Percentiles rank a stretch among this genome's conserved stretches.
These are phyloP conservation scores for Kwoniella shivajii DNA, from an alignment of 1,284 basidiomycete genomes.

Conservation along the genomic window DNA sequence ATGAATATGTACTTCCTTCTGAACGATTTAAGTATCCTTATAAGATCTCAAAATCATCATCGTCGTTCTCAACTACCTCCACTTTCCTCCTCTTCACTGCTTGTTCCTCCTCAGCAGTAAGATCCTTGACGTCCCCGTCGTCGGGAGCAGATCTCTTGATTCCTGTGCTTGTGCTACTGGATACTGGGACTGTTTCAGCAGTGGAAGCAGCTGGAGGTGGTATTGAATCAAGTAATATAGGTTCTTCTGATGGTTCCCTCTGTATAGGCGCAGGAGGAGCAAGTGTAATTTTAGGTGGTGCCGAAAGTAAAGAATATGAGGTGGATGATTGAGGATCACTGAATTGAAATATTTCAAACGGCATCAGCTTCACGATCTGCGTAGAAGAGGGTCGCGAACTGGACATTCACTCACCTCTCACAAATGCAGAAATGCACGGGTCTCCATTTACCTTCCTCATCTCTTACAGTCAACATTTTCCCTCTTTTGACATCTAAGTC, in stretches of 20 bases:
- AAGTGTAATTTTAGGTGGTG: conserved; percentile 18
- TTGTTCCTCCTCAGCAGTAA: conserved; percentile 11
- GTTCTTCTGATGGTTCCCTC: conserved; percentile 18
- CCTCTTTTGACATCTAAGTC: conserved; percentile 48
- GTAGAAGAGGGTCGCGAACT: neutral
- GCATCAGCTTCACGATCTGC: neutral
- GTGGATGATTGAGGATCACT: conserved; percentile 12
- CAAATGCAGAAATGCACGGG: conserved; percentile 74
- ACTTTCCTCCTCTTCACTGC: conserved; percentile 26
- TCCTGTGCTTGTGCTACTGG: conserved; percentile 9
- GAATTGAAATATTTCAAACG: neutral
- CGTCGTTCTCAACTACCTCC: conserved; percentile 19
- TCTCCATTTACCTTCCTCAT: conserved; percentile 68
- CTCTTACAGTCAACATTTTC: conserved; percentile 78
- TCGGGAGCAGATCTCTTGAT: conserved; percentile 28
- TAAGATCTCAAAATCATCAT: conserved; percentile 34
- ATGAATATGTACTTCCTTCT: conserved; percentile 63
- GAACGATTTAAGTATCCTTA: neutral
- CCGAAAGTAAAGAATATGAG: conserved; percentile 19
- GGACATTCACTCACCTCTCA: conserved; percentile 62
- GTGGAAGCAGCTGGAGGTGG: conserved; percentile 12
- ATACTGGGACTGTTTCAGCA: conserved; percentile 1
- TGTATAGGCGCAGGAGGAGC: conserved; percentile 4
- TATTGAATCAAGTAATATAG: conserved; percentile 9
- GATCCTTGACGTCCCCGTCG: conserved; percentile 18